Conservation (phyloP, 257 asterid species). For the Nicotiana noctiflora region DNA sequence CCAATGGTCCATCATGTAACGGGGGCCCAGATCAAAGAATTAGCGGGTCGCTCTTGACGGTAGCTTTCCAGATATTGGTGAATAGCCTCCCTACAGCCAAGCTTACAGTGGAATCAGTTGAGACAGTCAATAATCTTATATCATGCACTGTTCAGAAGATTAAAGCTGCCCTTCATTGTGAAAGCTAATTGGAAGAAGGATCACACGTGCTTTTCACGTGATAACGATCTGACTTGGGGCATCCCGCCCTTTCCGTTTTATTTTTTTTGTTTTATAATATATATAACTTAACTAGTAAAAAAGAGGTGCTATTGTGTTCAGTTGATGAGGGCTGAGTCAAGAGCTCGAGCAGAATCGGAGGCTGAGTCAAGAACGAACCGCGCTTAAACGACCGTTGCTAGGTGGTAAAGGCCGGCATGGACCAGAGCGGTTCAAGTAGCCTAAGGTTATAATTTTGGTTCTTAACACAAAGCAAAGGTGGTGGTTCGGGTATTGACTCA, state of each 20-base stretch:
- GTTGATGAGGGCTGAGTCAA: background rate
- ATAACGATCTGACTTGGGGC: background rate
- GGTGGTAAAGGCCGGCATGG: slow-evolving; percentile 25
- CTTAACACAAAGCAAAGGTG: slow-evolving; percentile 44
- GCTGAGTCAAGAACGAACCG: slow-evolving; percentile 99
- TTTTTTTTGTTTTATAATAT: background rate
- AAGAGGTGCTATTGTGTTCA: background rate
- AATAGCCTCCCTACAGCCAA: slow-evolving; percentile 78
- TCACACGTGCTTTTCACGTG: background rate
- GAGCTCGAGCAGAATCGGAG: slow-evolving; percentile 1
- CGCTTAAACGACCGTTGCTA: slow-evolving; percentile 29
- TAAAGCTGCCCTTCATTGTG: slow-evolving; percentile 73
- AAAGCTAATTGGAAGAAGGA: slow-evolving; percentile 27
- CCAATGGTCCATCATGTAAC: slow-evolving; percentile 17
- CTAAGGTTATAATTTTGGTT: background rate
- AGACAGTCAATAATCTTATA: slow-evolving; percentile 79
- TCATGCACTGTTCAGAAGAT: slow-evolving; percentile 92
- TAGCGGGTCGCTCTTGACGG: slow-evolving; percentile 75
- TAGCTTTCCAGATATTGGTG: slow-evolving; percentile 86
- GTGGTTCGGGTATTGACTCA: slow-evolving; percentile 99
- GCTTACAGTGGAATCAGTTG: slow-evolving; percentile 90
- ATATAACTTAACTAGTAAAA: background rate
- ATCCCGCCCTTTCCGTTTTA: background rate
- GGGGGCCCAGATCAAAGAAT: slow-evolving; percentile 35
- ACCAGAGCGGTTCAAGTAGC: background rate